Base-by-base conservation (phyloP, 257 asterid species). In the Eustoma russellianum region DNA sequence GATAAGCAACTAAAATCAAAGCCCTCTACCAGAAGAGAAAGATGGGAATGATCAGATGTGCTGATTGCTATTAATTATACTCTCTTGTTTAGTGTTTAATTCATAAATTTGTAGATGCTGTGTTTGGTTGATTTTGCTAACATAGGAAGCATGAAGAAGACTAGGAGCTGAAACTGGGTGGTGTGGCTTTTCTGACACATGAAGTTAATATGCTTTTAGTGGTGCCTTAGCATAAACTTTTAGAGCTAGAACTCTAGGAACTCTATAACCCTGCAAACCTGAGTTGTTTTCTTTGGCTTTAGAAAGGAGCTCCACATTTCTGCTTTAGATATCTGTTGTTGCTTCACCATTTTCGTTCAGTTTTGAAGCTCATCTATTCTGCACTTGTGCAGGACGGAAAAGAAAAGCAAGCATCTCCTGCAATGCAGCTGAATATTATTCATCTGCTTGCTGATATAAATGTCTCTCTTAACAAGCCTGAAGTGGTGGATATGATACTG, bases 401-500 rank as follows among this genome's bases (percentile, higher is more conserved):
- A 71, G 97, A 78, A 70, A 92, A 74, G 71, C 93, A 46, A 52
- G 66, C 76, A 57, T 79, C 81, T 75, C 85, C 97, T 61, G 77
- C 90, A 45, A 62, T 79, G 72, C 97, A 92, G 79, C 79, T 92
- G 65, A 88, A 88, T 53, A 68, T 83, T 70, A 92, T 92, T 72
- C 83, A 74, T 63, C 76, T 92, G 69, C 80, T 92, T 62, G 94
- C 99, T 43, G 88, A 92, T 71, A 64, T 92, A 57, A 85, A 82
- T 57, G 78, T 80, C 62, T 76, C 79, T 48, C 68, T 88, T 65
- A 83, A 76, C 65, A 88, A 86, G 85, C 82, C 92, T 69, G 97
- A 92, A 81, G 77, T 88, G 54, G 95, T 85, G 63, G 95, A 92
- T 77, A 81, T 85, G 97, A 92, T 92, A 63, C 70, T 92, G 73